These are phyloP conservation scores for Trichophyton verrucosum DNA, from an alignment of 2,329 filamentous ascomycete species.

Conservation along the genomic window DNA sequence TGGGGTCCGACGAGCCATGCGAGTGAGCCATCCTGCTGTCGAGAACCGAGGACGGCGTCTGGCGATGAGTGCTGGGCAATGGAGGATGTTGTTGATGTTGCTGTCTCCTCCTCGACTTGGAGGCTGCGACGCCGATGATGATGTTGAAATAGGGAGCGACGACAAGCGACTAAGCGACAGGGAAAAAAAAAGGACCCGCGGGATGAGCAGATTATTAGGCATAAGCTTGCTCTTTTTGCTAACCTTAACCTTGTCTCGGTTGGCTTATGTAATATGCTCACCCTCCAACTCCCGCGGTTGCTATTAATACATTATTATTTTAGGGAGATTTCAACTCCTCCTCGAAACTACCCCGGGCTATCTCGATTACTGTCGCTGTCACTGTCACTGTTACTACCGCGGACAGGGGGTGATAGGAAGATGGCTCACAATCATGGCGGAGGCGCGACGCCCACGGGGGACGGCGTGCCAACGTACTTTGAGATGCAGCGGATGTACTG, in stretches of 20 bases:
- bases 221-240: neutral
- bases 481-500: slow-evolving; percentile 43
- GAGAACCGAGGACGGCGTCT: neutral
- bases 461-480: slow-evolving; percentile 34
- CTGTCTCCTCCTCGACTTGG: neutral
- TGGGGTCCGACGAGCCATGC: neutral
- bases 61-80: neutral
- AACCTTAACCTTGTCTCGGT: neutral
- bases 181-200: neutral
- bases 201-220: slow-evolving; percentile 1
- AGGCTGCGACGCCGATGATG: too few relatives aligned
- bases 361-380: too few relatives aligned
- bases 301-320: neutral
- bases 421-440: neutral
- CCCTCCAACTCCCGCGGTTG: neutral
- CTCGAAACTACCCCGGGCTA: neutral
- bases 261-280: neutral
- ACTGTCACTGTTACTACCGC: neutral
- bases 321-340: neutral
- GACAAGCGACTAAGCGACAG: neutral
- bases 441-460: slow-evolving; percentile 21
- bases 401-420: neutral
- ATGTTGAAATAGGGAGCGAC: neutral
- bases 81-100: neutral
- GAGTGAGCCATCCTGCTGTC: neutral